phyloP scores from a whole-genome alignment of 345 rosid genomes.

The Murraya koenigii region DNA sequence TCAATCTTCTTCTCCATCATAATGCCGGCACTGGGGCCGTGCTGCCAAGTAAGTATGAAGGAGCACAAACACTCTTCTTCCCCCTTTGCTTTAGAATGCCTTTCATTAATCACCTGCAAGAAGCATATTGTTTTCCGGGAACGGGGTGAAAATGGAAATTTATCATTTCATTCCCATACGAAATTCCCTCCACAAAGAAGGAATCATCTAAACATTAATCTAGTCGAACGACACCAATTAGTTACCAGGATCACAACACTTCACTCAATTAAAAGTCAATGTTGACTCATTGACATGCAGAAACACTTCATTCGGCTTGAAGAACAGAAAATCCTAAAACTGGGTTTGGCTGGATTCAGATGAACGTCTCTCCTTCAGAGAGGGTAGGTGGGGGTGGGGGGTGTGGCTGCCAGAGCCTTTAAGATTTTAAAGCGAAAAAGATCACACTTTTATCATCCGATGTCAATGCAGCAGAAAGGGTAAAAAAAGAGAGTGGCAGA shows the following conservation, averaged over 20 bases:
- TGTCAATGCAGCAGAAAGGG: no score
- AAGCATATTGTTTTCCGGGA: neutral
- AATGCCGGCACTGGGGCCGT: slow-evolving; percentile 33
- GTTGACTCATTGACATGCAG: no score
- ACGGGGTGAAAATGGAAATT: neutral
- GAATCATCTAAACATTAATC: slow-evolving; percentile 8
- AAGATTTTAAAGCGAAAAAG: neutral
- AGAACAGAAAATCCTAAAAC: no score
- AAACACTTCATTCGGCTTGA: no score
- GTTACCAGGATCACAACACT: neutral
- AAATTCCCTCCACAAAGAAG: neutral
- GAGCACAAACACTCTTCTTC: slow-evolving; percentile 41
- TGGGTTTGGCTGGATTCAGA: no score
- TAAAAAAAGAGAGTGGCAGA: neutral
- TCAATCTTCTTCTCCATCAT: slow-evolving; percentile 30
- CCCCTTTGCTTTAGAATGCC: slow-evolving; percentile 34
- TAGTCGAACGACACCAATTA: neutral
- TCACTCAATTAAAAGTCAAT: neutral
- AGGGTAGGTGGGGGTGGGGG: no score
- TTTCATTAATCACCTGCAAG: slow-evolving; percentile 25
- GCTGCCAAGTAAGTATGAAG: slow-evolving; percentile 40
- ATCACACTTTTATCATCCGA: neutral
- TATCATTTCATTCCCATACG: neutral
- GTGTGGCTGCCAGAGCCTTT: no score
- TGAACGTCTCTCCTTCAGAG: no score